Evolutionary conservation across 202 grass and related monocot species (phyloP).

Genomic region (Sporobolus alterniflorus): DNA sequence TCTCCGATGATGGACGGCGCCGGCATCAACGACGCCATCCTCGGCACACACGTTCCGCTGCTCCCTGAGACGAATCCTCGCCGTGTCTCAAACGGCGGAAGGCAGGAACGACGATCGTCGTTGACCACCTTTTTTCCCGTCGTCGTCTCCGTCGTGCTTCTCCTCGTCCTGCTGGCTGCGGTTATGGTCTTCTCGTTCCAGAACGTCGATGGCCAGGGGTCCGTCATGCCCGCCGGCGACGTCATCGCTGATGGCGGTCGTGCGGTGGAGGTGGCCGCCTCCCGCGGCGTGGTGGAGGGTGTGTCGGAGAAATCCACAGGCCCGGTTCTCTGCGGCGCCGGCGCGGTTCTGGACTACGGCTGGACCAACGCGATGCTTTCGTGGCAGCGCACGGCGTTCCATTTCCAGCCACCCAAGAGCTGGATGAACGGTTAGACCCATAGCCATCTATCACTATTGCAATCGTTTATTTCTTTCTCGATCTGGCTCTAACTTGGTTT

Average conservation of each 20-base stretch:
- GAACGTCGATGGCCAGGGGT: background rate
- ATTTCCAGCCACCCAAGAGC: slow-evolving; percentile 87
- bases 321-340: slow-evolving; percentile 32
- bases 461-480: background rate
- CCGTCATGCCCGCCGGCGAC: background rate
- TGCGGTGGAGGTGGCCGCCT: slow-evolving; percentile 23
- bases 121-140: slow-evolving; percentile 34
- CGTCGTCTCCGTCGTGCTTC: slow-evolving; percentile 41
- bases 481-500: slow-evolving; percentile 18
- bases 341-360: slow-evolving; percentile 24
- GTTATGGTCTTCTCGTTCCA: background rate
- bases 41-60: slow-evolving; percentile 10
- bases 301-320: slow-evolving; percentile 81
- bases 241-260: background rate
- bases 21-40: background rate
- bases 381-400: slow-evolving; percentile 94
- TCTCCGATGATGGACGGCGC: slow-evolving; percentile 36
- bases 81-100: background rate
- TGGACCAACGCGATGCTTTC: slow-evolving; percentile 88
- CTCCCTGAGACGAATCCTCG: slow-evolving; percentile 48
- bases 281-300: slow-evolving; percentile 52
- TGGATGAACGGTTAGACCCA: slow-evolving; percentile 90
- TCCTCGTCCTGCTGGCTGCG: slow-evolving; percentile 48
- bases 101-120: background rate
- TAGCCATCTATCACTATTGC: slow-evolving; percentile 10